These are phyloP conservation scores for Heliocybe sulcata DNA, from an alignment of 1,284 basidiomycete species.

Conservation along the genomic window DNA sequence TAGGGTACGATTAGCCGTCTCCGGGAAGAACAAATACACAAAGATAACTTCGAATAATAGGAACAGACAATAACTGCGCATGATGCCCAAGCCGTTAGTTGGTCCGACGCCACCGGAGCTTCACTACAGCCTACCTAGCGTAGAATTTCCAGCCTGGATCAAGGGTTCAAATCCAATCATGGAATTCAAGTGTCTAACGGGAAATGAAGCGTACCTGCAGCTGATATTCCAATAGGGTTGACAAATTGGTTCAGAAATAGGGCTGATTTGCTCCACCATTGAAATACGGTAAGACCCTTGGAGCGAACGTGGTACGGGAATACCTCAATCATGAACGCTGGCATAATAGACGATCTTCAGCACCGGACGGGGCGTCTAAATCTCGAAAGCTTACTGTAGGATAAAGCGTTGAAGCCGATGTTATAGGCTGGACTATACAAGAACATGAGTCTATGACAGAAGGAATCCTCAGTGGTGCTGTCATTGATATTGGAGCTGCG, in stretches of 20 bases:
- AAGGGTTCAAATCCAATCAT: not conserved
- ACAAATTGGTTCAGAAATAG: conserved; percentile 54
- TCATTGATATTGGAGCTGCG: not conserved
- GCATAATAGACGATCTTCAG: not conserved
- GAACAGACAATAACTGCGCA: conserved; percentile 26
- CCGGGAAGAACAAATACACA: conserved; percentile 46
- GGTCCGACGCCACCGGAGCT: not conserved
- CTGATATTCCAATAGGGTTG: conserved; percentile 49
- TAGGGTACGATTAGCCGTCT: conserved; percentile 44
- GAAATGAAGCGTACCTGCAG: conserved; percentile 25
- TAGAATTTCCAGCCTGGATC: conserved; percentile 31
- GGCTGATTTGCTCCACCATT: conserved; percentile 42
- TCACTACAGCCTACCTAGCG: conserved; percentile 24
- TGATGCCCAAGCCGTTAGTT: not conserved
- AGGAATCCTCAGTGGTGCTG: conserved; percentile 3
- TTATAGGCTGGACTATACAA: conserved; percentile 44
- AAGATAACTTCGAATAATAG: conserved; percentile 38
- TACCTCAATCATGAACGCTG: conserved; percentile 44
- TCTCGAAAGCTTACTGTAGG: conserved; percentile 29
- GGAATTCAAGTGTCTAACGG: not conserved
- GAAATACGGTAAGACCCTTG: conserved; percentile 43
- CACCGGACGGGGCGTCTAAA: not conserved
- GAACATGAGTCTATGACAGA: conserved; percentile 39
- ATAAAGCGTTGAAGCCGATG: conserved; percentile 39
- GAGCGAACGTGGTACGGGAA: conserved; percentile 44